Base-by-base conservation (phyloP, 2,329 filamentous ascomycete genomes). In the Aspergillus niger region DNA sequence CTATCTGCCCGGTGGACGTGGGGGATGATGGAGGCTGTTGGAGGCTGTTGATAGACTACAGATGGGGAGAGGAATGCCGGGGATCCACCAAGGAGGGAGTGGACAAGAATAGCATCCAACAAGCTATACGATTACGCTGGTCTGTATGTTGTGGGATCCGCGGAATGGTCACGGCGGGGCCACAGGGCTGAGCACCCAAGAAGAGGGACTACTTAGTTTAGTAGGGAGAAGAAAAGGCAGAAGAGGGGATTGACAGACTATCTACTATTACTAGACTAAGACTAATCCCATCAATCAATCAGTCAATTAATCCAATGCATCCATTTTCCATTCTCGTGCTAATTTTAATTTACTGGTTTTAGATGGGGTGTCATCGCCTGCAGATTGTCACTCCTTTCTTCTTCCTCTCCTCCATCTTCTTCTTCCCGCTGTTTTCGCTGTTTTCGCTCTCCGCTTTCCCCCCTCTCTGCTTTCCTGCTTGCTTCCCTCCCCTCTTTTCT, bases 101-200 rank as follows among this genome's bases (percentile, higher is more conserved):
- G 32, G 32, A 36, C 32, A 36, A 36, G 32, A 36, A 36, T 36
- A 36, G 32, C 10, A 36, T 36, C 32, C 32, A 36, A 36, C 32
- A 36, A 36, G 32, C 5, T 36, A 36, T 36, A 36, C 20, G 32
- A 36, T 10, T 36, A 36, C 5, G 5, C 5, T 30, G 28, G 28
- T 36, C 32, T 11, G 32, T 30, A 30, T 30, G 32, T 10, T 36
- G 32, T 36, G 32, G 32, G 41, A 55, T 43, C 52, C 38, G 32
- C 52, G 15, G 22, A 38, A 30, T 30, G 52, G 38, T 11, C 28
- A 43, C 32, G 56, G 50, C 50, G 61, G 61, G 61, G 58, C 61
- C 38, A 58, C 61, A 63, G 61, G 61, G 61, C 61, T 63, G 61
- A 63, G 58, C 54, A 30, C 49, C 51, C 3, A 28, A n/a, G 51